Evolutionary conservation across 192 early-diverging fungal genomes (phyloP), one percentile per base, ranked within the genome.

Genomic region (Spinellus fusiger): DNA sequence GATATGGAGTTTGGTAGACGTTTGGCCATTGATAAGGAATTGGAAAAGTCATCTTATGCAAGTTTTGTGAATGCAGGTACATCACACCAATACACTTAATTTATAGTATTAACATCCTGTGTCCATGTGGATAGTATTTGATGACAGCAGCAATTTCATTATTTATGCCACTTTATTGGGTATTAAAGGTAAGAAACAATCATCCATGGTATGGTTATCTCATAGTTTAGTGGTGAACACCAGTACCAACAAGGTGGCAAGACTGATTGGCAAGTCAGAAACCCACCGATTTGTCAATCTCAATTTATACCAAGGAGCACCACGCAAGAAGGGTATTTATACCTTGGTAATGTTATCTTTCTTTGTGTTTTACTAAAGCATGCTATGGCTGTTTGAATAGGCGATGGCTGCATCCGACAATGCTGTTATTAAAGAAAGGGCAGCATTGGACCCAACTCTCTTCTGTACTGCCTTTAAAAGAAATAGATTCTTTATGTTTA

Each of bases 1-100:
- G 92, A 92, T 59, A 99, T 99, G 95, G 96, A 99, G 68, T 98
- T 99, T 81, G 95, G 96, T 15, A 79, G 94, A 56, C 77, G 96
- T 32, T 56, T 96, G 46, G 94, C 94, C 0, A 77, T 89, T 9
- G 96, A 99, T 49, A 81, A 84, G 47, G 93, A 98, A 68, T 69
- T 98, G 35, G 81, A 87, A 47, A 92, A 90, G 52, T 79, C 89
- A 0, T 71, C 82, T 1, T 86, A 92, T 59, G 79, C 79, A 23
- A 69, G 54, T 7, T 71, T 73, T 28, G 77, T 78, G 35, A 96
- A 92, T 74, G 89, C 87, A 15, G 74, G 86, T 88, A 62, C 63
- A 8, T 25, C 35, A 26, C 18, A 2, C n/a, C 18, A 50, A 65
- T 40, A 38, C 46, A 16, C 54, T 27, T 29, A 12, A 22, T 27